Percentiles rank a stretch among this genome's conserved stretches.
phyloP scores from a whole-genome alignment of 306 rosid genomes.

The Gleditsia sinensis region DNA sequence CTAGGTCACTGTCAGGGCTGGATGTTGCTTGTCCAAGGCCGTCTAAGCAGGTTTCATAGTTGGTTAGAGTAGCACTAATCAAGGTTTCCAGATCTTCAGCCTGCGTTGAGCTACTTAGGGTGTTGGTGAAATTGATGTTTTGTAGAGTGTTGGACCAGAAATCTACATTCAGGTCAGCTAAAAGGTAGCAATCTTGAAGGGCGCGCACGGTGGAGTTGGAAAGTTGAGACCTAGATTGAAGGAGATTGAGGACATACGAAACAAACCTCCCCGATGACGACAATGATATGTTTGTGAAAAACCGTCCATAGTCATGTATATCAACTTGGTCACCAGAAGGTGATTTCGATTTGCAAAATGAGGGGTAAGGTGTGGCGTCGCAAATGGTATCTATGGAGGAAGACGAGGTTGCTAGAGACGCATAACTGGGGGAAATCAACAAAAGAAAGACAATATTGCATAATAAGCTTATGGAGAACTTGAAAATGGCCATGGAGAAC shows the following conservation, averaged over 20 bases:
- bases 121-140: slow-evolving; percentile 33
- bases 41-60: slow-evolving; percentile 34
- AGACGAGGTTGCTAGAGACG: slow-evolving; percentile 1
- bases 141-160: slow-evolving; percentile 15
- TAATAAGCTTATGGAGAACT: neutral
- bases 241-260: neutral
- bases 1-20: neutral
- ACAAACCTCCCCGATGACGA: slow-evolving; percentile 7
- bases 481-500: slow-evolving; percentile 28
- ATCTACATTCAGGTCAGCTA: neutral
- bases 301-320: slow-evolving; percentile 6
- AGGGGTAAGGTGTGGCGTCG: slow-evolving; percentile 33
- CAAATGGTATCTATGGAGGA: slow-evolving; percentile 24
- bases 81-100: slow-evolving; percentile 13
- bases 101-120: neutral
- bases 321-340: neutral
- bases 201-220: slow-evolving; percentile 13
- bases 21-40: slow-evolving; percentile 25
- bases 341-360: slow-evolving; percentile 32
- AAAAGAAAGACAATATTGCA: neutral
- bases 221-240: neutral
- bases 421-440: neutral
- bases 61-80: slow-evolving; percentile 39
- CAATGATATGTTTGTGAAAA: slow-evolving; percentile 12
- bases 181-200: slow-evolving; percentile 36